Percentiles rank a stretch among this genome's conserved stretches.
Evolutionary conservation across 345 rosid genomes (phyloP).

Genomic region (Pugionium cornutum): DNA sequence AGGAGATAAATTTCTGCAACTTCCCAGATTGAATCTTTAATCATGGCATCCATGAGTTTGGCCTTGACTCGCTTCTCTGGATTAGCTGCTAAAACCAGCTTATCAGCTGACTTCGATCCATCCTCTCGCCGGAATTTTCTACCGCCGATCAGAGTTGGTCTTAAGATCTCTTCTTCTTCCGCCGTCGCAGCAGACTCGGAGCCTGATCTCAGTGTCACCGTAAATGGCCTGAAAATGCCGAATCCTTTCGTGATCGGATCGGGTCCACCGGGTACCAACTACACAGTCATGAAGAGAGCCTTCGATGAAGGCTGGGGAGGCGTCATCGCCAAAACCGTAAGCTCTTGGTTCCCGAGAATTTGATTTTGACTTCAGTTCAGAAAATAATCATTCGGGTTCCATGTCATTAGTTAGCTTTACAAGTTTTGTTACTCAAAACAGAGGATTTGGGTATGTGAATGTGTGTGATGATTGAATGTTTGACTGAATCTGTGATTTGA

Average conservation of each 20-base stretch:
- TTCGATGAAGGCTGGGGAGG: conserved; percentile 99
- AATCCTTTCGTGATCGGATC: conserved; percentile 97
- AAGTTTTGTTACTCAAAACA: conserved; percentile 8
- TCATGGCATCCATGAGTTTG: conserved; percentile 62
- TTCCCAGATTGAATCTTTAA: conserved; percentile 22
- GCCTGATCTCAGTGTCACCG: conserved; percentile 86
- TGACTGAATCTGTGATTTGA: conserved; percentile 30
- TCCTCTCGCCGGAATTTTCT: conserved; percentile 36
- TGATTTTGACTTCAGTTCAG: conserved; percentile 23
- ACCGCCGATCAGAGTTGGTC: conserved; percentile 52
- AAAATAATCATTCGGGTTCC: neutral
- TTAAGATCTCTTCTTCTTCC: conserved; percentile 51
- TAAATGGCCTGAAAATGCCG: conserved; percentile 84
- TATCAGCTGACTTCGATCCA: conserved; percentile 40
- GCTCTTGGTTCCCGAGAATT: conserved; percentile 17
- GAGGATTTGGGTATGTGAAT: conserved; percentile 20
- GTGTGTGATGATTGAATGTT: conserved; percentile 18
- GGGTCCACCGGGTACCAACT: conserved; percentile 98
- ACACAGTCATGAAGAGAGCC: conserved; percentile 94
- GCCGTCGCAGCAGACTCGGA: conserved; percentile 39
- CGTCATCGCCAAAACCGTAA: conserved; percentile 93
- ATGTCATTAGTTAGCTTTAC: neutral
- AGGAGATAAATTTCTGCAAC: neutral
- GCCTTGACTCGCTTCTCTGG: conserved; percentile 50
- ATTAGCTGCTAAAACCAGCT: conserved; percentile 34